These are phyloP conservation scores for Paraconiothyrium brasiliense DNA, from an alignment of 2,329 filamentous ascomycete genomes.

Conservation along the genomic window DNA sequence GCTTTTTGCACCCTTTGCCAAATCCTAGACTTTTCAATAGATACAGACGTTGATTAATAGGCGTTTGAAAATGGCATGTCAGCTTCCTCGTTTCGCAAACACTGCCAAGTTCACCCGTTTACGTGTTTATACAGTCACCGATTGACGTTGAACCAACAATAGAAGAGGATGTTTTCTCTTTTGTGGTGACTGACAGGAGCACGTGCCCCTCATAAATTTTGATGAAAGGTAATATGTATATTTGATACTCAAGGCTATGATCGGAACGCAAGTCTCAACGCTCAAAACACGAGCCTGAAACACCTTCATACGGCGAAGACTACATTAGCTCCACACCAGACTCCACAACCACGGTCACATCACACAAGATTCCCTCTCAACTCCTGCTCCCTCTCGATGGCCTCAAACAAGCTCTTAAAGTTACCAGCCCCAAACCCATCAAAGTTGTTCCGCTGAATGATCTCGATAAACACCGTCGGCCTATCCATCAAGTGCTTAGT, in stretches of 20 bases:
- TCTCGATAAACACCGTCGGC: constrained; percentile 95
- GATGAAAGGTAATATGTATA: too few relatives aligned
- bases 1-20: neutral
- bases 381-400: constrained; percentile 92
- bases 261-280: neutral
- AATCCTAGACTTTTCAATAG: too few relatives aligned
- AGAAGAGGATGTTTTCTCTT: too few relatives aligned
- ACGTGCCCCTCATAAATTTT: too few relatives aligned
- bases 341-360: constrained; percentile 1
- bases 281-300: neutral
- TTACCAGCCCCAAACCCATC: constrained; percentile 94
- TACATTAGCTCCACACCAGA: neutral
- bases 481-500: constrained; percentile 86
- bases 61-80: too few relatives aligned
- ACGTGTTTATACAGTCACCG: too few relatives aligned
- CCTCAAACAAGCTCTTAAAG: constrained; percentile 94
- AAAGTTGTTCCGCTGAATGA: constrained; percentile 91
- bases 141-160: too few relatives aligned
- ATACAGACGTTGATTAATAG: neutral
- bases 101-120: too few relatives aligned
- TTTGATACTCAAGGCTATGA: too few relatives aligned
- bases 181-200: too few relatives aligned
- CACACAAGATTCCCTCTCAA: constrained; percentile 77
- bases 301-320: neutral
- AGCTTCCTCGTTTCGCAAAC: too few relatives aligned